Conservation (phyloP, 163 green algal genomes). For the Volvox carteri region DNA sequence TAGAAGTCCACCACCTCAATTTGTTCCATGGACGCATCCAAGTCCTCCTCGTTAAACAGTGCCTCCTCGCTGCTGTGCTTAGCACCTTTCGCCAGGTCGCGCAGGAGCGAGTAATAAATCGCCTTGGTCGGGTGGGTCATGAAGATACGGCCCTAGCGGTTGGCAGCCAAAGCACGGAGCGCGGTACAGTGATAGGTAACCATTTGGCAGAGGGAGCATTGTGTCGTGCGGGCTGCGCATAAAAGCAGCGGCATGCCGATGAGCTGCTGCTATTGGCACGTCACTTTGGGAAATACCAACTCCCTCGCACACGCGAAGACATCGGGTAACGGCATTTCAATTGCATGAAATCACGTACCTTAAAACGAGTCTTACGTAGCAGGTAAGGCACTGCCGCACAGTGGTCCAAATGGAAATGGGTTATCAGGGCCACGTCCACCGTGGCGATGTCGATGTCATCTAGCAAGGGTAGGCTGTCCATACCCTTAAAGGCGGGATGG, state of each 20-base stretch:
- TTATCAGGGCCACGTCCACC: conserved; percentile 97
- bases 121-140: conserved; percentile 99
- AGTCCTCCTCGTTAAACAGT: conserved; percentile 82
- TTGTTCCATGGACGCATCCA: conserved; percentile 88
- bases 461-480: conserved; percentile 93
- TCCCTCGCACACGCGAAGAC: background rate
- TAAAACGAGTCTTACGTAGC: conserved; percentile 94
- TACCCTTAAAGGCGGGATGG: conserved; percentile 93
- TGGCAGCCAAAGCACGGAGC: no score
- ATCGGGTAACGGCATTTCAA: background rate
- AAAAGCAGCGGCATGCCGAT: no score
- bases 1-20: conserved; percentile 98
- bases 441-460: conserved; percentile 91
- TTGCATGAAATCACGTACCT: conserved; percentile 64
- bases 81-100: conserved; percentile 93
- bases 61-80: conserved; percentile 74
- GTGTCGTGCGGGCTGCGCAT: no score
- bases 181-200: no score
- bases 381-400: conserved; percentile 97
- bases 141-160: conserved; percentile 87
- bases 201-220: no score
- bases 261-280: no score
- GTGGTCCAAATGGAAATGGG: conserved; percentile 99
- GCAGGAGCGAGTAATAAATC: conserved; percentile 94
- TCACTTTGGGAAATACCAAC: background rate